Base-by-base conservation (phyloP, 768 basidiomycete genomes). In the Crepidotus variabilis region DNA sequence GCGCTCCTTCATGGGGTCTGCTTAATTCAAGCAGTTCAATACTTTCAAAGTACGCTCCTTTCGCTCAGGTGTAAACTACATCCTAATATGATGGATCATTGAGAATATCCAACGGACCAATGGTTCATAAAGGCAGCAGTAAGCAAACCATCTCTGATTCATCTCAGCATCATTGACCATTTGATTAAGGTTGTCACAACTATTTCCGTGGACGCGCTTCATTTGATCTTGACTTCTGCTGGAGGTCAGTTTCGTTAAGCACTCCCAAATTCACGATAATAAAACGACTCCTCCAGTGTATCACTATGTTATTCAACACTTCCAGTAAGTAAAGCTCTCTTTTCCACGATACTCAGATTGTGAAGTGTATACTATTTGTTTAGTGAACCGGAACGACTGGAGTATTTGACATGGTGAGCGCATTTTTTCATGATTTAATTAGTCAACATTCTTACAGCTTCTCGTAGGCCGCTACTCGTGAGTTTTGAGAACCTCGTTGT, bases 151-250 rank as follows among this genome's bases (percentile, higher is more conserved):
- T 14, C 39, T 43, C 13, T 43, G 28, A 4, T 28, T 8, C 28
- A 28, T 28, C 28, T 3, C 8, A 8, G 28, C 28, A 8, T 28
- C 28, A 28, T 28, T 28, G 8, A 28, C 39, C 14, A 43, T 16
- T 43, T 43, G 5, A 43, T 43, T 45, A 20, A 77, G 77, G 83
- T 83, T 3, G 60, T 64, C 20, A 61, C 65, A 7, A 75, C 75
- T 1, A 61, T 79, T 20, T 0, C 72, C 1, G 74, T 78, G 35
- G 83, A 84, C 53, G 75, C 75, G 1, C 63, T 73, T 2, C 81
- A 84, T 61, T 72, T 83, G 16, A 67, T 62, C 1, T 59, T 83
- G 22, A 75, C 84, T 18, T 68, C 75, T 1, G 79, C 83, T 57
- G 68, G 72, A 4, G 63, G 84, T 78, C 57, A 47, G 76, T 43